These are phyloP conservation scores for Aspergillus haitiensis DNA, from an alignment of 495 filamentous ascomycete genomes.

Conservation along the genomic window DNA sequence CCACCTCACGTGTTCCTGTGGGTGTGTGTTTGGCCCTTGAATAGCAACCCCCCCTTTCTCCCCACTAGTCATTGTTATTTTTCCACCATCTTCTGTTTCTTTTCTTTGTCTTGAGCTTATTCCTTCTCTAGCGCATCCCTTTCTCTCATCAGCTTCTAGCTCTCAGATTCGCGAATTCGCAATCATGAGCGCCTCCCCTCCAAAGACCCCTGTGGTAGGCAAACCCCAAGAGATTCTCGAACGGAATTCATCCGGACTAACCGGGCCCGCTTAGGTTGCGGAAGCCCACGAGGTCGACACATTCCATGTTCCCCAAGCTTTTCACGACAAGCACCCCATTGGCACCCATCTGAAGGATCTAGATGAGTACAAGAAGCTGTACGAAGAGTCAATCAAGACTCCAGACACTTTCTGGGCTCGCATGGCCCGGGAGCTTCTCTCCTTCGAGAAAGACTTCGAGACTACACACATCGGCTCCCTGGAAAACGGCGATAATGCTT, in stretches of 20 bases:
- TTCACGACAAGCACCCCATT: slow-evolving; percentile 67
- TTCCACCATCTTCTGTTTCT: slow-evolving; percentile 4
- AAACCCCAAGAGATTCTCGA: not conserved
- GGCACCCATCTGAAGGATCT: slow-evolving; percentile 68
- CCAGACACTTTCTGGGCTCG: slow-evolving; percentile 90
- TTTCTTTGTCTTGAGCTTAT: not conserved
- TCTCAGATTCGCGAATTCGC: slow-evolving; percentile 14
- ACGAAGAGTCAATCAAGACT: slow-evolving; percentile 93
- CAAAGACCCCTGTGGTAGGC: slow-evolving; percentile 66
- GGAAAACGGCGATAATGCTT: slow-evolving; percentile 78
- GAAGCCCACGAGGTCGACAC: slow-evolving; percentile 88
- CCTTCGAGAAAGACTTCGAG: slow-evolving; percentile 89
- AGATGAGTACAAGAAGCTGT: slow-evolving; percentile 87
- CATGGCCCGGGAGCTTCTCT: slow-evolving; percentile 82
- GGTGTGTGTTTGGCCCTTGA: not conserved
- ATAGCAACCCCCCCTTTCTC: not conserved
- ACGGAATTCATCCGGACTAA: slow-evolving; percentile 16
- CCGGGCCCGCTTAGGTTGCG: slow-evolving; percentile 38
- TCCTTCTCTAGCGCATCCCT: not conserved
- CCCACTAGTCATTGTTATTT: slow-evolving; percentile 5
- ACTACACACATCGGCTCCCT: slow-evolving; percentile 83
- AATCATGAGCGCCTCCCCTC: slow-evolving; percentile 61
- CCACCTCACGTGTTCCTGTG: slow-evolving; percentile 17
- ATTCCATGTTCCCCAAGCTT: slow-evolving; percentile 65
- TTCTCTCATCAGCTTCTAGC: not conserved